Evolutionary conservation across 2,329 filamentous ascomycete genomes (phyloP).

Genomic region (Plectosphaerella plurivora): DNA sequence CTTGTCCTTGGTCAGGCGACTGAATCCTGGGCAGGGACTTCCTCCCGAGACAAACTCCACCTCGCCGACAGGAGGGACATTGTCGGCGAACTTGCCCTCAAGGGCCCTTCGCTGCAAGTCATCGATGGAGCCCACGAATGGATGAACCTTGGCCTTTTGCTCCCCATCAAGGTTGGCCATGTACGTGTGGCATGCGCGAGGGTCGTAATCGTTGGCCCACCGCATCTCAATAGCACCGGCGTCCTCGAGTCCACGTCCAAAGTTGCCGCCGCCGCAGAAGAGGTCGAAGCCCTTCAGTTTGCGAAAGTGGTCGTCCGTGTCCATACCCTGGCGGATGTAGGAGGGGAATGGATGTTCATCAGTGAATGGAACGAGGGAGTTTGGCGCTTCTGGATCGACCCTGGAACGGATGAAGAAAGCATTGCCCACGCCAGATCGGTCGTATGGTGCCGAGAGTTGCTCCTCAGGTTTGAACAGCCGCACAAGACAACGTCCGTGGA

Average conservation of each 20-base stretch:
- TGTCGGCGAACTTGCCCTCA: conserved; percentile 35
- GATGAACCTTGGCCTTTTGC: conserved; percentile 30
- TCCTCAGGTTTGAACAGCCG: conserved; percentile 44
- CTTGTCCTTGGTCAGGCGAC: conserved; percentile 54
- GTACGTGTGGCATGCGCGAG: conserved; percentile 65
- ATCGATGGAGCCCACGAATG: conserved; percentile 70
- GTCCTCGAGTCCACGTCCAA: conserved; percentile 73
- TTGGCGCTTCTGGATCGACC: conserved; percentile 5
- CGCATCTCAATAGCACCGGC: conserved; percentile 59
- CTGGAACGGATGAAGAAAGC: conserved; percentile 58
- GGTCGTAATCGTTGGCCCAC: conserved; percentile 64
- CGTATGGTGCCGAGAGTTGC: conserved; percentile 58
- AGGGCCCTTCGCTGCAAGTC: conserved; percentile 57
- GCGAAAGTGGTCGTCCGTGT: conserved; percentile 29
- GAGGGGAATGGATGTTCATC: conserved; percentile 18
- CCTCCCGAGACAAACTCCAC: conserved; percentile 69
- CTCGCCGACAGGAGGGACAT: conserved; percentile 54
- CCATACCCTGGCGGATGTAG: conserved; percentile 49
- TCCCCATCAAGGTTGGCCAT: conserved; percentile 55
- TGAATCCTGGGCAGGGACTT: conserved; percentile 76
- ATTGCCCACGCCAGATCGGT: conserved; percentile 59
- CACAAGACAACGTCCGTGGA: conserved; percentile 56
- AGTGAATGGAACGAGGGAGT: background rate
- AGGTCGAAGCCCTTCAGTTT: conserved; percentile 62
- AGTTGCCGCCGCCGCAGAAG: conserved; percentile 74